Evolutionary conservation across 495 filamentous ascomycete genomes (phyloP), one percentile per base, ranked within the genome.

Genomic region (Alectoria sarmentosa): DNA sequence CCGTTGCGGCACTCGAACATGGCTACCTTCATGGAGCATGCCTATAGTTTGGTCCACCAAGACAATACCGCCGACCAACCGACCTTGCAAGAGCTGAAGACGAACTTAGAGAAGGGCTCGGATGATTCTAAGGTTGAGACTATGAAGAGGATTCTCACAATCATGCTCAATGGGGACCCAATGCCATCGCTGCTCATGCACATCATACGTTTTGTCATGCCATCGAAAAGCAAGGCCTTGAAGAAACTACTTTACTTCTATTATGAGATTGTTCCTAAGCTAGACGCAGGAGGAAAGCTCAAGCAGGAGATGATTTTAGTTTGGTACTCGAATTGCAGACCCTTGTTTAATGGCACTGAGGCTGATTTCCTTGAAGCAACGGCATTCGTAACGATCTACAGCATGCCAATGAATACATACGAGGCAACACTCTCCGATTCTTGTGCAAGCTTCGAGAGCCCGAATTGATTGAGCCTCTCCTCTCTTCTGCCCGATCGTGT

Each of bases 301-400:
- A 96, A 96, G 83, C 94, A 98, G 77, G 95, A 99, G 82, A 96
- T 96, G 89, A 98, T 99, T 75, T 81, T 99, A 72, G 95, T 99
- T 69, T 98, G 95, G 94, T 98, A 83, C 87, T 30, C 46, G 19
- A 15, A 4, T 19, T 30, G 32, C n/a, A 11, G 7, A 8, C 34
- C 58, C 62, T 2, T 46, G 21, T 6, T 44, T 36, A 0, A 41
- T 38, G 28, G 37, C 11, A 28, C 54, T 42, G 36, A 32, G 38
- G 52, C 72, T 61, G 37, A 65, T 46, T 14, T 58, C 64, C 41
- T 37, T 58, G 49, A 70, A 98, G 93, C 76, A 98, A 98, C 75
- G 94, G 93, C 67, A 99, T 99, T 71, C 86, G 92, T 71, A 96
- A 97, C 73, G 95, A 99, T 73, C 80, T 99, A 60, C 92, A 96